A percentile compares a stretch with the other conserved stretches of the same genome.
Conservation (phyloP, 805 yeast genomes). For the Debaryomyces prosopidis region DNA sequence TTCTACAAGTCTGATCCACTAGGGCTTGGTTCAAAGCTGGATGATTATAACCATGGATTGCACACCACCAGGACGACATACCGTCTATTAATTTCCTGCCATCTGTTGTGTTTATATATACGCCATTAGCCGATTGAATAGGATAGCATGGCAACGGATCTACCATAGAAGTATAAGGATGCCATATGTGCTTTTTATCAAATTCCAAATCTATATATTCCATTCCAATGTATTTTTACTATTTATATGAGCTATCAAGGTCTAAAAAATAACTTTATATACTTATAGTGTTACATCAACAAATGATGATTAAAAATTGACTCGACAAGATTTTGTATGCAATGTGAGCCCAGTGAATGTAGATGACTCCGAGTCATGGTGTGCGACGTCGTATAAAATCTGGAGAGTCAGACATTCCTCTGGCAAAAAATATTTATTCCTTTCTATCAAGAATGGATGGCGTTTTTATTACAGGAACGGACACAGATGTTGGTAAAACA, state of each 20-base stretch:
- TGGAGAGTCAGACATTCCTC: no score
- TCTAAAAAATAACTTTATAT: no score
- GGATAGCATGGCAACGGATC: conserved; percentile 21
- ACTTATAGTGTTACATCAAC: no score
- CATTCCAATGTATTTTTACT: not conserved
- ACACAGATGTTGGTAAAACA: conserved; percentile 32
- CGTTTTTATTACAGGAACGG: conserved; percentile 30
- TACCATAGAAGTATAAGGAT: conserved; percentile 27
- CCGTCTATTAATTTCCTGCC: conserved; percentile 21
- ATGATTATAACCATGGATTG: conserved; percentile 28
- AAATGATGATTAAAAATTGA: no score
- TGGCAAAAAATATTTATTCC: no score
- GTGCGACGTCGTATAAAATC: no score
- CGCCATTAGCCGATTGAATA: conserved; percentile 20
- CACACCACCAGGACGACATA: conserved; percentile 34
- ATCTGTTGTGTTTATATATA: conserved; percentile 15
- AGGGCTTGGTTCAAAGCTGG: conserved; percentile 21
- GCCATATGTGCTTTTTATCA: conserved; percentile 28
- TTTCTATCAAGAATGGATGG: not conserved
- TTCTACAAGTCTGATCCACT: conserved; percentile 23
- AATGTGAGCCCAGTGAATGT: no score
- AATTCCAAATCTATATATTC: conserved; percentile 8
- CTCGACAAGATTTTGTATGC: no score
- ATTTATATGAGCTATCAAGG: no score
- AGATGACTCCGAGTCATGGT: no score